Evolutionary conservation across 2,329 filamentous ascomycete species (phyloP).

Genomic region (Drechslerella coelobrocha): DNA sequence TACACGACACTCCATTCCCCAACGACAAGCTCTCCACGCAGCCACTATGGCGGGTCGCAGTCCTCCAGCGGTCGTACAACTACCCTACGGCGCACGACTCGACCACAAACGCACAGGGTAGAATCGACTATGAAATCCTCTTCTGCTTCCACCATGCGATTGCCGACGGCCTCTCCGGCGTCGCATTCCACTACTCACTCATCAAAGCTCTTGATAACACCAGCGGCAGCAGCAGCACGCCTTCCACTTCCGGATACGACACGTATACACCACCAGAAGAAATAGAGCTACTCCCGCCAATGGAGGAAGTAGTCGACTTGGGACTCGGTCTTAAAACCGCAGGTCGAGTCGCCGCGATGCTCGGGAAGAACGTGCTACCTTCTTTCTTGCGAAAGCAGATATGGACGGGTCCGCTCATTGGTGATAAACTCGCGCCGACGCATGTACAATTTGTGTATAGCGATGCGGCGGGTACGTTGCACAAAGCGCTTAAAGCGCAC

Average conservation of each 20-base stretch:
- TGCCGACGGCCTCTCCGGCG: conserved; percentile 63
- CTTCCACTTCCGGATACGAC: neutral
- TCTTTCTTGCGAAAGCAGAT: conserved; percentile 27
- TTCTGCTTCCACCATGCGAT: conserved; percentile 63
- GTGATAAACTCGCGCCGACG: conserved; percentile 7
- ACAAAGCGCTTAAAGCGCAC: neutral
- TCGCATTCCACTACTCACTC: conserved; percentile 63
- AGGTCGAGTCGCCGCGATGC: conserved; percentile 7
- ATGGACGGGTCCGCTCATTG: conserved; percentile 23
- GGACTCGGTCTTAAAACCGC: conserved; percentile 38
- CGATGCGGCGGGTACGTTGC: conserved; percentile 7
- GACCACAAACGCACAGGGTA: conserved; percentile 41
- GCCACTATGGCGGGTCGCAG: conserved; percentile 39
- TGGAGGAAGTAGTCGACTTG: conserved; percentile 34
- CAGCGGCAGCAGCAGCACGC: neutral
- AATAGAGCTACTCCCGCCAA: conserved; percentile 27
- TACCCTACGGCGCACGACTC: conserved; percentile 28
- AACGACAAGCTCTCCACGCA: conserved; percentile 13
- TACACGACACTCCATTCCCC: conserved; percentile 21
- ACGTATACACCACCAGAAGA: conserved; percentile 24
- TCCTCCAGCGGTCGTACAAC: conserved; percentile 34
- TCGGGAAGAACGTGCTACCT: conserved; percentile 29
- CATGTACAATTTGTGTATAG: conserved; percentile 7
- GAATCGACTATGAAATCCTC: conserved; percentile 61
- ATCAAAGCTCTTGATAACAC: conserved; percentile 59